Evolutionary conservation across 768 basidiomycete species (phyloP).

Genomic region (Termitomyces sp.): DNA sequence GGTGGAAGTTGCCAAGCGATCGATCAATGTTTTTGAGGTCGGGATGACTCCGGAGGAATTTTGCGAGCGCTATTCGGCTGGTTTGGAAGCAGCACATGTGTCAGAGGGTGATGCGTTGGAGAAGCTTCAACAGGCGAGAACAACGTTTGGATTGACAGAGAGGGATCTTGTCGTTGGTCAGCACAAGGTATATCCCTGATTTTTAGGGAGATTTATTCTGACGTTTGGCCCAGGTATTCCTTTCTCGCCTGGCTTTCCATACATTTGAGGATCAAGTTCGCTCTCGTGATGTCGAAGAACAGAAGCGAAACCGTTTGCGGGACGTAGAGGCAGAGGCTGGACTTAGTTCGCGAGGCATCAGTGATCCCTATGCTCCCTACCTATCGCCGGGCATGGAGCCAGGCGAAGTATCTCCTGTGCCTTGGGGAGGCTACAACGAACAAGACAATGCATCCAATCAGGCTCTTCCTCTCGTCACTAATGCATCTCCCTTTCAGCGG

Average conservation of each 20-base stretch:
- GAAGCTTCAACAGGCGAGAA: conserved; percentile 52
- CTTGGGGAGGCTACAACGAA: conserved; percentile 42
- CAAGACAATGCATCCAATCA: conserved; percentile 58
- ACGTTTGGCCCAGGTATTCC: conserved; percentile 60
- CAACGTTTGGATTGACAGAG: conserved; percentile 53
- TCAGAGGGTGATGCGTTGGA: conserved; percentile 56
- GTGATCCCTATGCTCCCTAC: conserved; percentile 80
- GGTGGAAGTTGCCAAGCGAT: conserved; percentile 68
- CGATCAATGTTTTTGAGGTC: conserved; percentile 69
- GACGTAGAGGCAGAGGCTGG: conserved; percentile 73
- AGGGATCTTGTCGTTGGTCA: conserved; percentile 76
- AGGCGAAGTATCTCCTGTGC: conserved; percentile 23
- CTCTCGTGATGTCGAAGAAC: conserved; percentile 78
- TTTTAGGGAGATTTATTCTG: neutral
- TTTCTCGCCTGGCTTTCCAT: conserved; percentile 84
- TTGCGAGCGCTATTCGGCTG: conserved; percentile 73
- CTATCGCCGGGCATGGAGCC: conserved; percentile 42
- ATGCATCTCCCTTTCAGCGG: conserved; percentile 80
- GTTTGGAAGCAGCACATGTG: conserved; percentile 51
- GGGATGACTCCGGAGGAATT: conserved; percentile 85
- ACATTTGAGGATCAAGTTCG: conserved; percentile 84
- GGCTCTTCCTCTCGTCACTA: conserved; percentile 75
- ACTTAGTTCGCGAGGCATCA: conserved; percentile 45
- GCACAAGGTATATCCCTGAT: conserved; percentile 57
- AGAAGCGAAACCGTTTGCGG: conserved; percentile 71